Conservation (phyloP, 805 yeast species). For the Wickerhamiella spandovensis region DNA sequence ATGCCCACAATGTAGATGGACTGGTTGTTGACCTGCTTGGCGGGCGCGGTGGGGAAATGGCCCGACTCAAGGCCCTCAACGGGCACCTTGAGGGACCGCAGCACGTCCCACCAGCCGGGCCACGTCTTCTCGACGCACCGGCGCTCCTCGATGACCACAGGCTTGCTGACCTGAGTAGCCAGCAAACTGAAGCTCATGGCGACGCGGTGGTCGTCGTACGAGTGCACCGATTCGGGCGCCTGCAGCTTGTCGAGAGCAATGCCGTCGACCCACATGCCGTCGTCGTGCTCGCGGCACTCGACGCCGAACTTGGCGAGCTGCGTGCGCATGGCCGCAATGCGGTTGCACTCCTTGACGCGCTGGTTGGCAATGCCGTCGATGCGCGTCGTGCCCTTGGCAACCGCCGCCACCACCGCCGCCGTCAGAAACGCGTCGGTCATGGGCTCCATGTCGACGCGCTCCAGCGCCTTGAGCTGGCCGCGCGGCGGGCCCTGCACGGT, state of each 20-base stretch:
- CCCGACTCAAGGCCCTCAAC: slow-evolving; percentile 60
- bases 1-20: slow-evolving; percentile 81
- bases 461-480: slow-evolving; percentile 57
- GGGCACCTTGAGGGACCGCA: slow-evolving; percentile 50
- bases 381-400: slow-evolving; percentile 59
- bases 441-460: slow-evolving; percentile 91
- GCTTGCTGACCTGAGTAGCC: slow-evolving; percentile 53
- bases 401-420: slow-evolving; percentile 94
- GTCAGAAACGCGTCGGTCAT: slow-evolving; percentile 98
- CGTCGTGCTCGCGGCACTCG: slow-evolving; percentile 67
- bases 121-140: slow-evolving; percentile 93
- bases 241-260: slow-evolving; percentile 25
- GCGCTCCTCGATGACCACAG: slow-evolving; percentile 70
- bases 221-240: slow-evolving; percentile 27
- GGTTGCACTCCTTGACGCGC: slow-evolving; percentile 92
- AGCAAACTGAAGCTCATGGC: slow-evolving; percentile 93
- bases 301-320: slow-evolving; percentile 89
- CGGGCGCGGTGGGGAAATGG: slow-evolving; percentile 8
- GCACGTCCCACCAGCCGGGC: slow-evolving; percentile 99
- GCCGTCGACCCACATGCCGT: slow-evolving; percentile 84
- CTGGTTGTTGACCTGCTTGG: slow-evolving; percentile 26
- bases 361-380: slow-evolving; percentile 96
- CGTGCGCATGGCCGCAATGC: slow-evolving; percentile 87
- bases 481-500: slow-evolving; percentile 79
- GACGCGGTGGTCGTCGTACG: slow-evolving; percentile 94